Percentiles rank a stretch among this genome's conserved stretches.
phyloP scores from a whole-genome alignment of 768 basidiomycete genomes.

The Hortiboletus campestris region DNA sequence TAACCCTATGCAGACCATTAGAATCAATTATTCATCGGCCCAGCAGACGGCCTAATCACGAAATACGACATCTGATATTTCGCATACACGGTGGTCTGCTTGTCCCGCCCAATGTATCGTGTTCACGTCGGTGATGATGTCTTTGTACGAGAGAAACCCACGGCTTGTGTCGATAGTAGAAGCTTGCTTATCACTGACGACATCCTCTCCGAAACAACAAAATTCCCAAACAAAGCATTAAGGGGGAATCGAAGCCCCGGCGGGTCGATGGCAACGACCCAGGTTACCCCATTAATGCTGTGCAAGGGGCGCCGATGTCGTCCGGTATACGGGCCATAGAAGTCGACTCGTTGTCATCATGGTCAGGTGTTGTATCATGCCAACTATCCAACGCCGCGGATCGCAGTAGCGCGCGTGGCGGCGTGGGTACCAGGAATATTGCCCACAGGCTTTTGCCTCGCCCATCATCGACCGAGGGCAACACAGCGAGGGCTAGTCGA shows the following conservation, averaged over 20 bases:
- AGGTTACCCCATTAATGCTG: slow-evolving; percentile 65
- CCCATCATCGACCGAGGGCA: background rate
- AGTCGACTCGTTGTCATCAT: too few relatives aligned
- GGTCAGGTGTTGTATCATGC: background rate
- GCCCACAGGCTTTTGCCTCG: background rate
- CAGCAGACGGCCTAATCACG: background rate
- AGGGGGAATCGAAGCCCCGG: slow-evolving; percentile 79
- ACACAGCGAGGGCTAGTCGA: background rate
- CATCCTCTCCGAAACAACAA: background rate
- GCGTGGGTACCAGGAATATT: background rate
- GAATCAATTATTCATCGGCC: background rate
- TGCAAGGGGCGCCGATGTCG: too few relatives aligned
- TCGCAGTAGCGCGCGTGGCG: background rate
- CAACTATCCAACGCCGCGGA: background rate
- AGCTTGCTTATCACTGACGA: background rate
- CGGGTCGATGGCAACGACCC: slow-evolving; percentile 77
- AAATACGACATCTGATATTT: background rate
- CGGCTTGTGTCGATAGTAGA: background rate
- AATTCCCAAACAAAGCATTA: slow-evolving; percentile 14
- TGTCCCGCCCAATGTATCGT: background rate
- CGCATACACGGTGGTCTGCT: background rate
- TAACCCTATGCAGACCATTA: slow-evolving; percentile 25
- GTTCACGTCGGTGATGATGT: background rate
- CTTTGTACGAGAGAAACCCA: background rate
- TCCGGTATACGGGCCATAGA: too few relatives aligned